phyloP scores from a whole-genome alignment of 352 stramenopile genomes.

The Albugo candida region DNA sequence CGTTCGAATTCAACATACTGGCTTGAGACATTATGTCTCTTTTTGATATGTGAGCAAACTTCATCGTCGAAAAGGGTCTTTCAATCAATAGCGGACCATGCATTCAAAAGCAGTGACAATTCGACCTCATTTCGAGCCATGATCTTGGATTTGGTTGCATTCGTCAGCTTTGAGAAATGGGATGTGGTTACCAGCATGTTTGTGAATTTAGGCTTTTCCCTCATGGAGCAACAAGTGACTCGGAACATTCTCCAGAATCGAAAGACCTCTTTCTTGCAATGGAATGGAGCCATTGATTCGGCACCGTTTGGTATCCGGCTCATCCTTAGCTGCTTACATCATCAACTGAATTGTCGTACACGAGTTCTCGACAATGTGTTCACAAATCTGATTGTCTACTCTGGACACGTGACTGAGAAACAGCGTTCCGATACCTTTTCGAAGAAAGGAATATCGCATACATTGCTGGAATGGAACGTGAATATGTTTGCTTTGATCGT shows the following conservation, averaged over 20 bases:
- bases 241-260: slow-evolving; percentile 2
- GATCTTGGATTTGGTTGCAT: slow-evolving; percentile 1
- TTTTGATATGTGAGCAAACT: slow-evolving; percentile 17
- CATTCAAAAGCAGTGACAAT: slow-evolving; percentile 1
- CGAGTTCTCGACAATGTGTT: slow-evolving; percentile 22
- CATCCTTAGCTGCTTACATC: slow-evolving; percentile 23
- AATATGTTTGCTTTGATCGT: slow-evolving; percentile 18
- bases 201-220: background rate
- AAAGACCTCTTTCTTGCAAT: slow-evolving; percentile 8
- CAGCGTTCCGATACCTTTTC: slow-evolving; percentile 1
- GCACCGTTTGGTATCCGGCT: slow-evolving; percentile 19
- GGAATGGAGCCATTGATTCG: slow-evolving; percentile 3
- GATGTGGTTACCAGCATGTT: background rate
- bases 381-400: slow-evolving; percentile 23
- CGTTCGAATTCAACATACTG: slow-evolving; percentile 14
- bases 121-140: background rate
- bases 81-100: slow-evolving; percentile 12
- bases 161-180: background rate
- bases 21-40: slow-evolving; percentile 22
- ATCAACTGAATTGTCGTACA: slow-evolving; percentile 14
- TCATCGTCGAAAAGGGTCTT: slow-evolving; percentile 11
- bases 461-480: slow-evolving; percentile 12
- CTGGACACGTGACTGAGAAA: background rate
- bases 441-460: background rate
- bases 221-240: too few relatives aligned